Evolutionary conservation across 2,329 filamentous ascomycete genomes (phyloP).

Genomic region (Boeremia lycopersici): DNA sequence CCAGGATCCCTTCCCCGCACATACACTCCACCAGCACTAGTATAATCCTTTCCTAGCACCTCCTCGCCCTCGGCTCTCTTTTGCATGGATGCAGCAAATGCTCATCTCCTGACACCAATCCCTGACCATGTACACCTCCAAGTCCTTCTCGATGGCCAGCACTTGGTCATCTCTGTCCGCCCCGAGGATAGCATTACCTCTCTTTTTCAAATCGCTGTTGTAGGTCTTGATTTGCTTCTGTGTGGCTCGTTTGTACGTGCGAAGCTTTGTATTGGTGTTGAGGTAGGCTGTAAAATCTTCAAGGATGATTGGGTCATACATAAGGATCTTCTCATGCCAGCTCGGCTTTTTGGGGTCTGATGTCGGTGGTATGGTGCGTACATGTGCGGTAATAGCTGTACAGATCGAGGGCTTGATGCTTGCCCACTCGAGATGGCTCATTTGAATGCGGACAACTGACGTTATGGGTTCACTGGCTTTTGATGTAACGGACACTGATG

Average conservation of each 20-base stretch:
- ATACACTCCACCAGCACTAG: conserved; percentile 8
- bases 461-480: neutral
- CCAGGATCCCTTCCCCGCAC: neutral
- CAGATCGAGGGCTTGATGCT: conserved; percentile 50
- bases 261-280: conserved; percentile 56
- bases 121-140: conserved; percentile 67
- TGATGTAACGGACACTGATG: neutral
- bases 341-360: conserved; percentile 56
- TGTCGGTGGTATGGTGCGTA: conserved; percentile 53
- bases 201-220: conserved; percentile 29
- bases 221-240: conserved; percentile 38
- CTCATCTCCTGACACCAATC: conserved; percentile 89
- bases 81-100: conserved; percentile 78
- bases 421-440: conserved; percentile 37
- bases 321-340: conserved; percentile 91
- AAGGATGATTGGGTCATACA: conserved; percentile 88
- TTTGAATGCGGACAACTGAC: conserved; percentile 24
- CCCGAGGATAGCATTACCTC: conserved; percentile 18
- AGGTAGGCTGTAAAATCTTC: conserved; percentile 87
- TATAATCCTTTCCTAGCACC: conserved; percentile 29
- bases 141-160: conserved; percentile 34
- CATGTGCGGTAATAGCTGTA: conserved; percentile 54
- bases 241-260: conserved; percentile 34
- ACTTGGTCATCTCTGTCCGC: conserved; percentile 24
- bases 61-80: conserved; percentile 49